Base-by-base conservation (phyloP, 2,329 filamentous ascomycete species). In the Pyricularia grisea region DNA sequence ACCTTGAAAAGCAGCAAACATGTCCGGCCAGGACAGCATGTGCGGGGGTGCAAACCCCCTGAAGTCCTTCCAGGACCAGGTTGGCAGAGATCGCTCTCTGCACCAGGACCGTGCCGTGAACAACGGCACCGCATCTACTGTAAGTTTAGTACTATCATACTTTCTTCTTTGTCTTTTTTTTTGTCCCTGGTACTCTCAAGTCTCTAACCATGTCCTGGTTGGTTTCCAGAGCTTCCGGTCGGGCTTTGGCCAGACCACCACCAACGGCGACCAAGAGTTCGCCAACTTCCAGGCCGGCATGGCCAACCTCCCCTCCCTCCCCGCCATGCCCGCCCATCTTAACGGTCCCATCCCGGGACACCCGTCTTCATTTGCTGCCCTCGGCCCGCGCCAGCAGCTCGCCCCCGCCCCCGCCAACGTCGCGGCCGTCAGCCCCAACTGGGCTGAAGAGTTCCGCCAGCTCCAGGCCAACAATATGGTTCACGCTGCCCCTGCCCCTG, bases 41-140 rank as follows among this genome's bases (percentile, higher is more conserved):
- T 94, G 91, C 77, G 90, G 91, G 70, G 90, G 91, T 23, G 91
- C 91, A 14, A 93, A 91, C 78, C 85, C 90, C 71, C 85, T 92
- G 68, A 91, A 92, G 78, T 89, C 86, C 75, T 87, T 93, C 76
- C 86, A 90, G 74, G 88, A 90, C 74, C 90, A 93, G 77, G 81
- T 87, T 12, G 84, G 89, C 66, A 84, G 87, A 71, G 90, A 93
- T 76, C 84, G 89, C 68, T 88, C 88, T 11, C 81, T 91, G 66
- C 90, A 93, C 75, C 91, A 92, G 77, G 91, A 93, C 78, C 88
- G 90, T 67, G 74, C 91, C 42, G 14, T 42, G 2, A 68, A 66
- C 33, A 14, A 28, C 36, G 36, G 23, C 64, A 60, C 31, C 31
- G 11, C 28, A 10, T 61, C 58, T 27, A 25, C 58, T 25, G 58